Evolutionary conservation across 1,284 basidiomycete genomes (phyloP).

Genomic region (Leucocoprinus gongylophorus): DNA sequence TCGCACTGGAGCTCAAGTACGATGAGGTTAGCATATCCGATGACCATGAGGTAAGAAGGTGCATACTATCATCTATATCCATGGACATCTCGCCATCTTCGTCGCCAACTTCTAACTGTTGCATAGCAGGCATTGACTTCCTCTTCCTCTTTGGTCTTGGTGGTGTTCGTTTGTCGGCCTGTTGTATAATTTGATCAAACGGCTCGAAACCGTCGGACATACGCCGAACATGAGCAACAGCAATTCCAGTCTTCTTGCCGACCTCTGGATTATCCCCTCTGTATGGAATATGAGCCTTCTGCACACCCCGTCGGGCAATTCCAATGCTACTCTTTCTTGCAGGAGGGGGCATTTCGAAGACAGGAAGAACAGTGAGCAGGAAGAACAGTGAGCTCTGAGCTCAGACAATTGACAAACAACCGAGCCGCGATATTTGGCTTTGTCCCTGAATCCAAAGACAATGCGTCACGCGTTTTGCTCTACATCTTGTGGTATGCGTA

Average conservation of each 20-base stretch:
- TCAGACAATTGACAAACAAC: constrained; percentile 17
- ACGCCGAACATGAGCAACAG: constrained; percentile 58
- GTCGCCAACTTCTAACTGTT: constrained; percentile 24
- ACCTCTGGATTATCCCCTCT: constrained; percentile 65
- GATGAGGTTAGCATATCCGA: constrained; percentile 9
- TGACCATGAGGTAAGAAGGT: not conserved
- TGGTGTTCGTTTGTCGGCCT: constrained; percentile 59
- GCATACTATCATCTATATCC: constrained; percentile 48
- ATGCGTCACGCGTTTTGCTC: constrained; percentile 10
- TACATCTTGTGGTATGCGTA: not conserved
- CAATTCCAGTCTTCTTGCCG: constrained; percentile 70
- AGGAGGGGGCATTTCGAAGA: constrained; percentile 30
- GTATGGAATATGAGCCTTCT: constrained; percentile 65
- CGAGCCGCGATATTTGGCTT: constrained; percentile 12
- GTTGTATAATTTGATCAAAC: constrained; percentile 66
- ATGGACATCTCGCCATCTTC: constrained; percentile 67
- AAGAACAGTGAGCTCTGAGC: not conserved
- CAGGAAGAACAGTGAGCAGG: constrained; percentile 6
- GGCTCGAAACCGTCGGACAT: constrained; percentile 83
- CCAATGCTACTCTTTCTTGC: constrained; percentile 39
- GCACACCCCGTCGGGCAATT: constrained; percentile 30
- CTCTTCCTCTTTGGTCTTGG: constrained; percentile 43
- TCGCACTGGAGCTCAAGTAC: constrained; percentile 41
- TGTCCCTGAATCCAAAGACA: constrained; percentile 1
- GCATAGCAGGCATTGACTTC: constrained; percentile 33